Base-by-base conservation (phyloP, 345 rosid species). In the Linum lewisii region DNA sequence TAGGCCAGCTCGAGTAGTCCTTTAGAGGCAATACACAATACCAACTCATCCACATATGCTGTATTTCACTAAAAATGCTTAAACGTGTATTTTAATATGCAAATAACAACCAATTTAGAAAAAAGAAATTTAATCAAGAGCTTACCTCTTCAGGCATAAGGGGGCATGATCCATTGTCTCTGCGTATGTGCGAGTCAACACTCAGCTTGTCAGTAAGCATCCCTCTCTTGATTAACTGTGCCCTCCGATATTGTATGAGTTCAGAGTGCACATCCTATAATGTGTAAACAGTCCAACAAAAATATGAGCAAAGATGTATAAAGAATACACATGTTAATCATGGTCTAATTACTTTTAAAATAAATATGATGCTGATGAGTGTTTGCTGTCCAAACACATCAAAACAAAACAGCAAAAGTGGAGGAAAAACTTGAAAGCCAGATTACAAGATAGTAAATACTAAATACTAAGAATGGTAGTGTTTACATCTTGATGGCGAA, bases 111-210 rank as follows among this genome's bases (percentile, higher is more conserved):
- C 64, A 67, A 8, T 66, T 26, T 20, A 55, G 51, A 67, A 15
- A 47, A 38, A 16, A n/a, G 23, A 57, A 57, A 6, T 52, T 52
- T 59, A 54, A 53, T 10, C 29, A 34, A 18, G 3, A 10, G 32
- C 66, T 25, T 68, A 94, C 99, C 95, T 90, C 96, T 82, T 90
- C 99, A 54, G 99, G 99, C 90, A 84, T 84, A 50, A 94, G 86
- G 24, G 99, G 97, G 64, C 99, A 94, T 57, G 84, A 80, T 53
- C 99, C 99, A 65, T 81, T 84, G 65, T 75, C 91, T 78, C 86
- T 85, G 15, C 74, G 93, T 61, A 73, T 61, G 72, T 52, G 87
- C 2, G 99, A 94, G 51, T 87, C 83, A 7, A 86, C 73, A 24
- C 59, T 73, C 54, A 84, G 72, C 60, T 80, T 75, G 61, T 82